These are phyloP conservation scores for Malassezia globosa DNA, from an alignment of 1,284 basidiomycete species.

Conservation along the genomic window DNA sequence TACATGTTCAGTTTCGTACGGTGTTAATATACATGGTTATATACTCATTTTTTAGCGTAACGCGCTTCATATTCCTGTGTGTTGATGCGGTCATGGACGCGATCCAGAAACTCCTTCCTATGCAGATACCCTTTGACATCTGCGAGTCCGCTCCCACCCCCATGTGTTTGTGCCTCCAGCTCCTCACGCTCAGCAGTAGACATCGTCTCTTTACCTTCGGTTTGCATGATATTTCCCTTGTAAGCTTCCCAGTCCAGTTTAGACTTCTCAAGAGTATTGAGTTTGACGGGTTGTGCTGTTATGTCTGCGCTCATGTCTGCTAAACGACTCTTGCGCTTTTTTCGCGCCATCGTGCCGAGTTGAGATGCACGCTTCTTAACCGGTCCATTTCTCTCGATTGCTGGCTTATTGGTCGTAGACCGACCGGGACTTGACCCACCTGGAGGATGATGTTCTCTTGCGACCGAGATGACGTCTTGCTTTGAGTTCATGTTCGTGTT, in stretches of 20 bases:
- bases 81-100: slow-evolving; percentile 31
- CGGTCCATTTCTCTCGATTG: not conserved
- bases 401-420: too few species aligned
- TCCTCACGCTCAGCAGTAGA: slow-evolving; percentile 34
- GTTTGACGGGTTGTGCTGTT: slow-evolving; percentile 27
- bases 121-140: slow-evolving; percentile 43
- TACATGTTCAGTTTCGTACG: too few species aligned
- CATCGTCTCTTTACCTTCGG: slow-evolving; percentile 9
- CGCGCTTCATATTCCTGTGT: slow-evolving; percentile 11
- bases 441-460: too few species aligned
- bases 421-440: too few species aligned
- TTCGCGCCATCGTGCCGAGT: slow-evolving; percentile 10
- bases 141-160: slow-evolving; percentile 34
- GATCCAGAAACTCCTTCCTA: slow-evolving; percentile 37
- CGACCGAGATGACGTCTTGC: too few species aligned
- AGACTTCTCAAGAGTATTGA: slow-evolving; percentile 45
- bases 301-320: slow-evolving; percentile 17
- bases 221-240: slow-evolving; percentile 6
- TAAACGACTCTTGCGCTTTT: slow-evolving; percentile 15
- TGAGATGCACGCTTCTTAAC: slow-evolving; percentile 13
- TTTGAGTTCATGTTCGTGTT: too few species aligned
- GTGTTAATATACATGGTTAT: not conserved
- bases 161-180: slow-evolving; percentile 42
- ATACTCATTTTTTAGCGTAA: not conserved
- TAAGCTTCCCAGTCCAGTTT: slow-evolving; percentile 41